Percentiles rank a stretch among this genome's conserved stretches.
Conservation (phyloP, 2,329 filamentous ascomycete species). For the Dryadomyces quercus-mongolicae region DNA sequence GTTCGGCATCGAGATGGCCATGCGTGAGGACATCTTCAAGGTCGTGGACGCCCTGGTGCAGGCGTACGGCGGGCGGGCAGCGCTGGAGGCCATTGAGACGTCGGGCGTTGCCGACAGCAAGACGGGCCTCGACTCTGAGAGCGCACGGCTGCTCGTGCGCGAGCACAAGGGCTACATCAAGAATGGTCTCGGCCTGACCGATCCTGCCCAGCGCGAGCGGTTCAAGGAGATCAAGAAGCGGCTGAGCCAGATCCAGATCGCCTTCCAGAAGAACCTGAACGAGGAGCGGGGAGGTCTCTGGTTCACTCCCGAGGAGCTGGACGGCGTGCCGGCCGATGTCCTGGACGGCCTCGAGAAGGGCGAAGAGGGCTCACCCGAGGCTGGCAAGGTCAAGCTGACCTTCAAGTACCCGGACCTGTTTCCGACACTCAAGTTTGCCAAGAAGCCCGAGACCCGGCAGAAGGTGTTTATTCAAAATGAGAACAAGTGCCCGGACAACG, state of each 20-base stretch:
- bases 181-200: slow-evolving; percentile 62
- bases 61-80: slow-evolving; percentile 26
- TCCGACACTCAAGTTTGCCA: slow-evolving; percentile 66
- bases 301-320: slow-evolving; percentile 62
- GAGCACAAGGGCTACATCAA: slow-evolving; percentile 66
- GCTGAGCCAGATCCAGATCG: slow-evolving; percentile 59
- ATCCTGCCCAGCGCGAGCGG: slow-evolving; percentile 57
- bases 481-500: slow-evolving; percentile 69
- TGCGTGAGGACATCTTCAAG: slow-evolving; percentile 72
- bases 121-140: slow-evolving; percentile 49
- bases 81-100: slow-evolving; percentile 29
- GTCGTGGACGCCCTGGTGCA: slow-evolving; percentile 47
- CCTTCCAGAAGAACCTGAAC: slow-evolving; percentile 70
- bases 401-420: slow-evolving; percentile 81
- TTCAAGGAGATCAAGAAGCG: slow-evolving; percentile 83
- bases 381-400: slow-evolving; percentile 58
- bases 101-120: slow-evolving; percentile 18
- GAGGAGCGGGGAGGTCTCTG: slow-evolving; percentile 74
- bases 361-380: slow-evolving; percentile 45
- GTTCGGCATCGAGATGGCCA: slow-evolving; percentile 64
- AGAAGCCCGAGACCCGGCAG: slow-evolving; percentile 54
- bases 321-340: slow-evolving; percentile 63
- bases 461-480: slow-evolving; percentile 63
- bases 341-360: slow-evolving; percentile 58
- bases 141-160: slow-evolving; percentile 61